Percentiles rank a stretch among this genome's conserved stretches.
Conservation (phyloP, 495 filamentous ascomycete species). For the Penicillium crystallinum region DNA sequence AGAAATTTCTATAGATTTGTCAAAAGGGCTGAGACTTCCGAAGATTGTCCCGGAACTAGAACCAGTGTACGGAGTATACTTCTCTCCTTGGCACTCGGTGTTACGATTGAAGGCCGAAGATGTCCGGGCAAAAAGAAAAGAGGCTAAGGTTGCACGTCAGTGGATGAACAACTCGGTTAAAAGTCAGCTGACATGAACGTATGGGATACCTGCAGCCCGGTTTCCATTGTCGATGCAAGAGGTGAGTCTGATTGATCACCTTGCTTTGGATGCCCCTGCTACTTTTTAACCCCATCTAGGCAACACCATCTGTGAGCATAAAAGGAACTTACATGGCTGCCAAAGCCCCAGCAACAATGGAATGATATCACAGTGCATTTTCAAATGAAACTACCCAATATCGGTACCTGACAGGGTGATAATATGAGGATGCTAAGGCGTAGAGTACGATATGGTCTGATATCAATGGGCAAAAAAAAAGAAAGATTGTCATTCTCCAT, state of each 20-base stretch:
- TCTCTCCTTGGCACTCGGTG: not conserved
- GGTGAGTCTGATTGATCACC: conserved; percentile 1
- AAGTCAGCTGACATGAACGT: conserved; percentile 22
- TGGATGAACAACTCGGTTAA: not conserved
- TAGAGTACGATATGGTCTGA: not conserved
- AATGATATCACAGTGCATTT: conserved; percentile 20
- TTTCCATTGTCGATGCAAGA: conserved; percentile 15
- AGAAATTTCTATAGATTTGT: conserved; percentile 4
- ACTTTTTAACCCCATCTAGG: not conserved
- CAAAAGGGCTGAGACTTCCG: conserved; percentile 12
- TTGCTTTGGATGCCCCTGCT: not conserved
- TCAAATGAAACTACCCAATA: conserved; percentile 10
- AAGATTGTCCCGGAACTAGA: not conserved
- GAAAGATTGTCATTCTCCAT: conserved; percentile 16
- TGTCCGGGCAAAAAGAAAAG: not conserved
- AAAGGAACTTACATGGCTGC: not conserved
- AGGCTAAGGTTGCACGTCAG: not conserved
- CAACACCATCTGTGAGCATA: not conserved
- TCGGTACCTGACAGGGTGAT: conserved; percentile 16
- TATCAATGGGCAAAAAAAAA: not conserved
- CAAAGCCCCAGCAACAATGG: not conserved
- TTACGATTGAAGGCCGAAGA: conserved; percentile 4
- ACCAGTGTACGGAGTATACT: not conserved
- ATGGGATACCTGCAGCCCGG: conserved; percentile 16
- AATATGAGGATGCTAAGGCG: not conserved